Percentiles rank a stretch among this genome's conserved stretches.
phyloP scores from a whole-genome alignment of 805 yeast genomes.

The Spathaspora girioi region DNA sequence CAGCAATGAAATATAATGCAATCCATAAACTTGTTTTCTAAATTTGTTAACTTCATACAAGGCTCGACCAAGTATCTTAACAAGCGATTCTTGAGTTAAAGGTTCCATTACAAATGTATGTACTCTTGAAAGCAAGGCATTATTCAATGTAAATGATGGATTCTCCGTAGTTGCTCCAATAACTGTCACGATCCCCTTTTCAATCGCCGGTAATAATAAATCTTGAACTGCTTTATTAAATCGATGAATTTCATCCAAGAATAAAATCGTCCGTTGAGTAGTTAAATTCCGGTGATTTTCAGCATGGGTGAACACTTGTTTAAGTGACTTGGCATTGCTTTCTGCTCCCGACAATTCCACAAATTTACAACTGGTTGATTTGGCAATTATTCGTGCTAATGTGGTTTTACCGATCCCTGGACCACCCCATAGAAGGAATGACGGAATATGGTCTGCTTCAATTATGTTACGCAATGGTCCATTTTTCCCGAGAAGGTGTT shows the following conservation, averaged over 20 bases:
- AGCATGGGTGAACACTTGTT: constrained; percentile 33
- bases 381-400: constrained; percentile 37
- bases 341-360: constrained; percentile 41
- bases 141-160: constrained; percentile 41
- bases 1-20: constrained; percentile 49
- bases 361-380: constrained; percentile 26
- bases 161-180: constrained; percentile 64
- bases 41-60: constrained; percentile 51
- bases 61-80: constrained; percentile 33
- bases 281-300: constrained; percentile 32
- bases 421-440: constrained; percentile 41
- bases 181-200: constrained; percentile 35
- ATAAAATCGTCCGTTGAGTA: constrained; percentile 38
- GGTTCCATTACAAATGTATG: constrained; percentile 44
- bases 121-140: constrained; percentile 41
- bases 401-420: constrained; percentile 46
- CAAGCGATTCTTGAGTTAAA: constrained; percentile 25
- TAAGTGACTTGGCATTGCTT: constrained; percentile 30
- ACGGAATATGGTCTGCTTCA: constrained; percentile 31
- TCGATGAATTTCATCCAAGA: constrained; percentile 43
- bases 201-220: constrained; percentile 38
- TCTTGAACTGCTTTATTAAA: constrained; percentile 43
- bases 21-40: constrained; percentile 48
- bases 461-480: constrained; percentile 36
- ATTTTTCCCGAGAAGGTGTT: constrained; percentile 32